These are phyloP conservation scores for Beauveria australis DNA, from an alignment of 2,329 filamentous ascomycete genomes.

Conservation along the genomic window DNA sequence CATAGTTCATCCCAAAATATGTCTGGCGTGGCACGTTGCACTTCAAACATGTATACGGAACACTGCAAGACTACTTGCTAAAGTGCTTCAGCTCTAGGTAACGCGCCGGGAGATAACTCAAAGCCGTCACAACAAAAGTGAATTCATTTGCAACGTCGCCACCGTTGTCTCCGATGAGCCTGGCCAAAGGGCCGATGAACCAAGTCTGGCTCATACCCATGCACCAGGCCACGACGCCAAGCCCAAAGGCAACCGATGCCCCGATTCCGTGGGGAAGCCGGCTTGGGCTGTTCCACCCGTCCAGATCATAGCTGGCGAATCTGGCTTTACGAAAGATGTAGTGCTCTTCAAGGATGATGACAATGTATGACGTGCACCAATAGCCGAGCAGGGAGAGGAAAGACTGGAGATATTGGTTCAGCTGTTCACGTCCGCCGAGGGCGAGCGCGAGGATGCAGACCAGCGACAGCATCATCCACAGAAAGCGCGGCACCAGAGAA, in stretches of 20 bases:
- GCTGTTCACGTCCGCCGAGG: conserved; percentile 30
- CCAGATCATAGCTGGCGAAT: conserved; percentile 32
- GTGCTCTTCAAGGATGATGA: conserved; percentile 33
- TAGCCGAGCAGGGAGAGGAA: conserved; percentile 38
- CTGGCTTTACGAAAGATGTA: conserved; percentile 32
- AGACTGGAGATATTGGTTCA: conserved; percentile 34
- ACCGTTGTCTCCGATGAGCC: conserved; percentile 47
- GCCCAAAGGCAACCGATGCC: conserved; percentile 32
- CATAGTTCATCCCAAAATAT: too few relatives aligned
- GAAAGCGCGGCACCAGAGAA: conserved; percentile 30
- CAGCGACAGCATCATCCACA: conserved; percentile 32
- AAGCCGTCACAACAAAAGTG: conserved; percentile 34
- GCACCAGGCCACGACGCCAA: conserved; percentile 37
- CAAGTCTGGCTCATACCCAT: conserved; percentile 49
- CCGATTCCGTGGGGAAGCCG: conserved; percentile 34
- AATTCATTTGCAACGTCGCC: conserved; percentile 43
- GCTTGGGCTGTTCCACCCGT: conserved; percentile 35
- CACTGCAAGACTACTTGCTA: not conserved
- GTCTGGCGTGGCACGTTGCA: not conserved
- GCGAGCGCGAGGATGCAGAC: conserved; percentile 33
- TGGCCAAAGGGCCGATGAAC: conserved; percentile 48
- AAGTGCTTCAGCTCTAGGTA: conserved; percentile 30
- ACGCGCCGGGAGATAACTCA: conserved; percentile 32
- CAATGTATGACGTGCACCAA: conserved; percentile 35
- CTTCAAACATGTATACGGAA: not conserved